These are phyloP conservation scores for Pterula multifida DNA, from an alignment of 1,284 basidiomycete species.

Conservation along the genomic window DNA sequence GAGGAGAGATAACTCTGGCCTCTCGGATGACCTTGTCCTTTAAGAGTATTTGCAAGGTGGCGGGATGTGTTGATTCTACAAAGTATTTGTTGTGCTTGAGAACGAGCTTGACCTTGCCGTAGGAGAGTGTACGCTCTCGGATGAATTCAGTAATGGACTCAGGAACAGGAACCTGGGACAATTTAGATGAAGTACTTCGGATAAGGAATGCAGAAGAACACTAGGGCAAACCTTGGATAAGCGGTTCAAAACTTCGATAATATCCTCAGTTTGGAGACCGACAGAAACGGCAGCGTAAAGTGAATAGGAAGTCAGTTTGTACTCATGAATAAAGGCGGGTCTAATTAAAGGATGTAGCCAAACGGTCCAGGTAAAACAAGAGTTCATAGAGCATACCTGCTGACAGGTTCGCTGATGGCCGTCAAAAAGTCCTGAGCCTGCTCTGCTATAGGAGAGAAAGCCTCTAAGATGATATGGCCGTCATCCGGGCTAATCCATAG, in stretches of 20 bases:
- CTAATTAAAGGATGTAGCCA: conserved; percentile 30
- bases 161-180: conserved; percentile 73
- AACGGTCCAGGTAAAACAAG: conserved; percentile 17
- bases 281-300: conserved; percentile 98
- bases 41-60: conserved; percentile 77
- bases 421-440: conserved; percentile 98
- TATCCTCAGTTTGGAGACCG: conserved; percentile 94
- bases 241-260: conserved; percentile 69
- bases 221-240: background rate
- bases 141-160: conserved; percentile 77
- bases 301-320: conserved; percentile 96
- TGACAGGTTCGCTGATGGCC: conserved; percentile 97
- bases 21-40: conserved; percentile 79
- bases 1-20: conserved; percentile 53
- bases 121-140: conserved; percentile 82
- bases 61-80: conserved; percentile 88
- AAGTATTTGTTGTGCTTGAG: conserved; percentile 95
- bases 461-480: conserved; percentile 91
- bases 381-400: conserved; percentile 53
- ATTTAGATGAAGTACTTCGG: conserved; percentile 6
- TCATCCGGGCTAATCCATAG: conserved; percentile 93
- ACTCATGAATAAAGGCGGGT: conserved; percentile 97
- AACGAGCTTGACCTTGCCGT: conserved; percentile 95
- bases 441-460: conserved; percentile 92
- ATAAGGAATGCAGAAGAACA: background rate